Evolutionary conservation across 192 early-diverging fungal species (phyloP), one percentile per base, ranked within the genome.

Genomic region (Linnemannia hyalina): DNA sequence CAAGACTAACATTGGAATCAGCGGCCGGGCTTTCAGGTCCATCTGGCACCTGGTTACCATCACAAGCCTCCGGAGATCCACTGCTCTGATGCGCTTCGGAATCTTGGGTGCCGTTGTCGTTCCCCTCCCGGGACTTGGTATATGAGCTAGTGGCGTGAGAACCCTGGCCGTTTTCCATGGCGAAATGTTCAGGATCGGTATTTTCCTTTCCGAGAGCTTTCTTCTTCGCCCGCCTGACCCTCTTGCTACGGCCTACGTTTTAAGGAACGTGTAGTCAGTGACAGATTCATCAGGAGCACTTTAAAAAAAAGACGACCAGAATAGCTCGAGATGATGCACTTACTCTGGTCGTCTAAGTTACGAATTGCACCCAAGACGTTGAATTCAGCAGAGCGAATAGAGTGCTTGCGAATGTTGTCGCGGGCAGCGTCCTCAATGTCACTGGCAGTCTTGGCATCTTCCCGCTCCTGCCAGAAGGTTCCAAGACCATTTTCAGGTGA

Each of bases 301-400:
- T 42, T 41, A 2, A 52, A 8, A 52, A 52, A 74, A 41, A 5
- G 41, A 41, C 41, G 73, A 26, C 13, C 18, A 72, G n/a, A 72
- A 4, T 10, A 72, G 16, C 70, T 72, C 73, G 46, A 49, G 40
- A 7, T 52, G 73, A 54, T 74, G 47, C 41, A 80, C 71, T 73
- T 40, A 80, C 70, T 72, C 29, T 80, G 69, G 70, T 78, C 71
- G 29, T 80, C 70, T 4, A 80, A 65, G 69, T 80, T 73, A 65
- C 65, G 52, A 73, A 80, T 80, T 63, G 70, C 78, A 26, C 78
- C 78, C 54, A 80, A 42, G 57, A 80, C 54, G 41, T 80, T 80
- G 23, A 55, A 36, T 65, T 80, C 70, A 65, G 78, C 71, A 42
- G 78, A 73, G 18, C 78, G 78, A 47, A 80, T 65, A 70, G 78